Evolutionary conservation across 371 early-diverging fungal species (phyloP).

Genomic region (Rhizopus arrhizus): DNA sequence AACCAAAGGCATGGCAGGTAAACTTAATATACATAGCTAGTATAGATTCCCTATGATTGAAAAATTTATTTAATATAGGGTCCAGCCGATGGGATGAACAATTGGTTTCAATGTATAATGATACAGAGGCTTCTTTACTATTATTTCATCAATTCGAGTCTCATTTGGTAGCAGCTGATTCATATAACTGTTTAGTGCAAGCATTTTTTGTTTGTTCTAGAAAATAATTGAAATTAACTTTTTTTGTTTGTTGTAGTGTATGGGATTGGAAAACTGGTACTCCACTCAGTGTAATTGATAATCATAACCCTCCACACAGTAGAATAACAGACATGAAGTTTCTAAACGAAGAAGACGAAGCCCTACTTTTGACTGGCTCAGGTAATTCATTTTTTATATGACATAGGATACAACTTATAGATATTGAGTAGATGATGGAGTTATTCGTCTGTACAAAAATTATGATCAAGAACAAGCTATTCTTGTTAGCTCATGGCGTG

Average conservation of each 20-base stretch:
- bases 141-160: slow-evolving; percentile 81
- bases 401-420: background rate
- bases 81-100: slow-evolving; percentile 67
- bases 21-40: background rate
- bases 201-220: background rate
- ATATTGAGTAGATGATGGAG: slow-evolving; percentile 68
- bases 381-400: slow-evolving; percentile 38
- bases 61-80: slow-evolving; percentile 25
- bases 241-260: slow-evolving; percentile 47
- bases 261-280: slow-evolving; percentile 77
- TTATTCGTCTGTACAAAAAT: slow-evolving; percentile 75
- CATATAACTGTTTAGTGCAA: slow-evolving; percentile 56
- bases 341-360: slow-evolving; percentile 89
- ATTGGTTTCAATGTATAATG: slow-evolving; percentile 59
- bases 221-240: background rate
- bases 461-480: slow-evolving; percentile 68
- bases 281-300: slow-evolving; percentile 67
- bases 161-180: slow-evolving; percentile 74
- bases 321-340: slow-evolving; percentile 78
- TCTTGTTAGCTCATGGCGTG: slow-evolving; percentile 78
- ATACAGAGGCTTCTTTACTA: slow-evolving; percentile 57
- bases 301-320: slow-evolving; percentile 68
- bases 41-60: background rate
- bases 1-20: slow-evolving; percentile 50
- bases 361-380: slow-evolving; percentile 80